Evolutionary conservation across 768 basidiomycete genomes (phyloP).

Genomic region (Chalciporus piperatus): DNA sequence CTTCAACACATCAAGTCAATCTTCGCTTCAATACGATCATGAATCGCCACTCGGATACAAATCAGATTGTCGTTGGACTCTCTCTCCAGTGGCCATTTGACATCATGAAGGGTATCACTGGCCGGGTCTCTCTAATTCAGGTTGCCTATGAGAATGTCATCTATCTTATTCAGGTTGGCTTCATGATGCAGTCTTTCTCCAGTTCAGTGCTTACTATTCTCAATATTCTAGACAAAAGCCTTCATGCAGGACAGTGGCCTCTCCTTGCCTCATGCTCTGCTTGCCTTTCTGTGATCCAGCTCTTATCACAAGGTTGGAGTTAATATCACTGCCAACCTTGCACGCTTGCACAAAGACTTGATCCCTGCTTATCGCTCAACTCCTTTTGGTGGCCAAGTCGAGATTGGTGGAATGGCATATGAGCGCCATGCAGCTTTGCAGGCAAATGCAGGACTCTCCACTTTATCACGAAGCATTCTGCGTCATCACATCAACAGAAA

Average conservation of each 20-base stretch:
- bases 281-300: no score
- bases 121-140: neutral
- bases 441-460: no score
- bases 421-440: no score
- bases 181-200: neutral
- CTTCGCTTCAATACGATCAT: no score
- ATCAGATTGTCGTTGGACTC: conserved; percentile 1
- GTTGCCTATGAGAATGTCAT: neutral
- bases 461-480: no score
- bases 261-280: conserved; percentile 1
- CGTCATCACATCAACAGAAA: no score
- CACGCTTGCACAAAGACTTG: conserved; percentile 15
- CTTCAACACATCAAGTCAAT: no score
- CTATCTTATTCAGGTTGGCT: neutral
- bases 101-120: neutral
- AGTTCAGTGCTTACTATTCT: neutral
- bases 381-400: conserved; percentile 26
- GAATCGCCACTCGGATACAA: neutral
- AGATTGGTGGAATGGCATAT: conserved; percentile 19
- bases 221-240: neutral
- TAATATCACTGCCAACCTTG: conserved; percentile 21
- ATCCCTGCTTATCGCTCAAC: neutral
- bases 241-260: neutral
- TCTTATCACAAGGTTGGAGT: no score
- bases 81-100: conserved; percentile 8